Base-by-base conservation (phyloP, 148 eudicot species). In the Rhododendron henanense region DNA sequence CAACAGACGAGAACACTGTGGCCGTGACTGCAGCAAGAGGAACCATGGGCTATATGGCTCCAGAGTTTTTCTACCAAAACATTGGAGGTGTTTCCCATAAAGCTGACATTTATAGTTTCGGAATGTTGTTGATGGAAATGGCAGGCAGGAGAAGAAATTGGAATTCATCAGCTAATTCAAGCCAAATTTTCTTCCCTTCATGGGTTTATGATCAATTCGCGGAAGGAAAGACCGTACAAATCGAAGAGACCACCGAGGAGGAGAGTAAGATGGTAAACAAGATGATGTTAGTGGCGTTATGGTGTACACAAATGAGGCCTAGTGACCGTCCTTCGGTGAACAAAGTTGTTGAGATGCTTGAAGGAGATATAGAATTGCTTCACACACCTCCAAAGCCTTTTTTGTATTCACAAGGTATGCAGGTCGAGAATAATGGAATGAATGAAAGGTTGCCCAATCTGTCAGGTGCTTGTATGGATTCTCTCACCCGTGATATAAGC, bases 241-340 rank as follows among this genome's bases (percentile, higher is more conserved):
- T 82, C 3, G 84, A 19, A 63, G 73, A 82, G 10, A 13, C 2
- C 11, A 63, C 50, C 0, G 53, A 82, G 75, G 84, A 82, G 35
- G 84, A 63, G 31, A 63, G 5, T 25, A 10, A 0, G 48, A 61
- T 63, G 48, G 75, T 82, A n/a, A 82, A 61, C 31, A 82, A 82
- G 37, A 82, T 82, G 75, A 82, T 82, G 19, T 5, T 82, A 21
- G 84, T 82, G 0, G 84, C 53, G 3, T 61, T 81, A 37, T 81
- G 84, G 73, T 81, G 84, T 25, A 81, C 59, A 57, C 84, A 81
- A 37, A 81, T 57, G 84, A 82, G 44, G 75, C 84, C 84, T n/a
- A 23, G 21, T 23, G 53, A 82, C 37, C 75, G 84, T 41, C 75
- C 84, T 21, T 23, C 84, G 10, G 41, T 82, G 75, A 82, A 23